Conservation (phyloP, 257 asterid species). For the Solanum pimpinellifolium region DNA sequence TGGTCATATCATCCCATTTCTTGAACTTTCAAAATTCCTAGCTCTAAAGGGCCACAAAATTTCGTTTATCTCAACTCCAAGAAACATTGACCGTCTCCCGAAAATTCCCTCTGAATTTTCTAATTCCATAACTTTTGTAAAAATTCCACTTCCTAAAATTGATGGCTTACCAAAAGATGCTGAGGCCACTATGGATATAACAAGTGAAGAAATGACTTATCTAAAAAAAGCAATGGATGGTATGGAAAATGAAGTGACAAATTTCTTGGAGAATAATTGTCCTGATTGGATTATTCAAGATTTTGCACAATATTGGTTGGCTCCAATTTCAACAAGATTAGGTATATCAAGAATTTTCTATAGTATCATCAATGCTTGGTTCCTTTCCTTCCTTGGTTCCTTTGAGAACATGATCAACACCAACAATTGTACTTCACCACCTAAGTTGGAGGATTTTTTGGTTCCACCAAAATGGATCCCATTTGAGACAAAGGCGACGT, state of each 20-base stretch:
- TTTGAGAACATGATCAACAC: neutral
- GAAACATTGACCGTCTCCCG: conserved; percentile 52
- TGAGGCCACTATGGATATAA: conserved; percentile 22
- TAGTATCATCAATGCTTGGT: neutral
- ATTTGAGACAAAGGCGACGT: conserved; percentile 16
- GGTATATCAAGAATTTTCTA: neutral
- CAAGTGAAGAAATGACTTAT: conserved; percentile 11
- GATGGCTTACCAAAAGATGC: conserved; percentile 17
- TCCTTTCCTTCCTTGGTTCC: neutral
- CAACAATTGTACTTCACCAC: neutral
- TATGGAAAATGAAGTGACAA: conserved; percentile 3
- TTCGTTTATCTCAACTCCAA: conserved; percentile 43
- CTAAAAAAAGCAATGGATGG: conserved; percentile 24
- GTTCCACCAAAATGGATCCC: conserved; percentile 17
- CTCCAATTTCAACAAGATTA: conserved; percentile 6
- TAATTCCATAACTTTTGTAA: conserved; percentile 16
- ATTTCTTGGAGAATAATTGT: neutral
- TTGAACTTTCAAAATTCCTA: conserved; percentile 36
- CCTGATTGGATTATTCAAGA: conserved; percentile 28
- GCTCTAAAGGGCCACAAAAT: conserved; percentile 41
- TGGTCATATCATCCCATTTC: conserved; percentile 50
- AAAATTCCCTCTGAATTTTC: conserved; percentile 24
- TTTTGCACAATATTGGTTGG: conserved; percentile 18
- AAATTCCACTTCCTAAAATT: conserved; percentile 22
- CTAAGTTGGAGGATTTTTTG: conserved; percentile 16